Conservation (phyloP, 75 land plant species). For the Isoetes taiwanensis region DNA sequence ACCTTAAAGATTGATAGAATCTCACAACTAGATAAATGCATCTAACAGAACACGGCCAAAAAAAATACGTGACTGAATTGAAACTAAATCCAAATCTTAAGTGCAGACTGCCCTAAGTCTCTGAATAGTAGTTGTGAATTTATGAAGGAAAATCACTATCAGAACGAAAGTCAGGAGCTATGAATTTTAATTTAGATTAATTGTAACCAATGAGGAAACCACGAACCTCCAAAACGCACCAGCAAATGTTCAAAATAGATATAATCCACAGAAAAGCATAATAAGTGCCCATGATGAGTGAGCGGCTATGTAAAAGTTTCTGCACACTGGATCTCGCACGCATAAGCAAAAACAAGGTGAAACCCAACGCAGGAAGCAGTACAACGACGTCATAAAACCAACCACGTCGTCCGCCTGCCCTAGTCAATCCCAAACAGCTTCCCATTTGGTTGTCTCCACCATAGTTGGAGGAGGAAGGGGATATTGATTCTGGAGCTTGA, state of each 20-base stretch:
- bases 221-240: slow-evolving; percentile 67
- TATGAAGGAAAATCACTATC: neutral
- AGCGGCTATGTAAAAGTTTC: slow-evolving; percentile 47
- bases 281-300: slow-evolving; percentile 65
- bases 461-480: too few relatives aligned
- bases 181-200: too few relatives aligned
- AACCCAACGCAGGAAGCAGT: slow-evolving; percentile 43
- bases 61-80: neutral
- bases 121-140: neutral
- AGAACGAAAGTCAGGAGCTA: too few relatives aligned
- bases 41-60: too few relatives aligned
- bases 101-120: neutral
- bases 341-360: slow-evolving; percentile 46
- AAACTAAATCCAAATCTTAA: neutral
- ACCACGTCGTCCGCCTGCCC: slow-evolving; percentile 4
- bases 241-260: slow-evolving; percentile 56
- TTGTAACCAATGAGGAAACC: slow-evolving; percentile 5
- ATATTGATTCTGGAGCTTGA: too few relatives aligned
- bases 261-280: slow-evolving; percentile 72
- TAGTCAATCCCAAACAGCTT: too few relatives aligned
- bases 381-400: slow-evolving; percentile 30
- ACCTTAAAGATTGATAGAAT: too few relatives aligned
- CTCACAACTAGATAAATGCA: too few relatives aligned
- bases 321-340: slow-evolving; percentile 39
- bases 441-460: too few relatives aligned